Conservation (phyloP, 2,329 filamentous ascomycete species). For the Xylariaceae sp. region DNA sequence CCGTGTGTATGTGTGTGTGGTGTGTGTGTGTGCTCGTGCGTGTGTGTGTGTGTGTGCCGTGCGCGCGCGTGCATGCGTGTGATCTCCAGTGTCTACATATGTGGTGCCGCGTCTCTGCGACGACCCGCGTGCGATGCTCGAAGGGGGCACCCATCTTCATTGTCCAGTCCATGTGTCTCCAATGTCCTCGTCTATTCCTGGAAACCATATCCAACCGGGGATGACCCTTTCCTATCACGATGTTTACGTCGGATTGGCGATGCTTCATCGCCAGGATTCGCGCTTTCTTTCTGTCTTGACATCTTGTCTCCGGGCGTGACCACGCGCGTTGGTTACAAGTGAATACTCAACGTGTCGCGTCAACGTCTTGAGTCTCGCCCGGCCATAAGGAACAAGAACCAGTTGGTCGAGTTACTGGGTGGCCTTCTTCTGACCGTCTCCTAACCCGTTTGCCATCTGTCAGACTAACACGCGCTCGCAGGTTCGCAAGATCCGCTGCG, state of each 20-base stretch:
- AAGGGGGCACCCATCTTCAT: neutral
- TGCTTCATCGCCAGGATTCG: constrained; percentile 1
- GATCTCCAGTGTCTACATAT: neutral
- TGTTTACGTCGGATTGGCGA: neutral
- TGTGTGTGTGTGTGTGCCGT: neutral
- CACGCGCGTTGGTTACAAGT: constrained; percentile 11
- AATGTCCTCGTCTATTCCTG: neutral
- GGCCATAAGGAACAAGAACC: neutral
- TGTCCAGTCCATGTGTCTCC: neutral
- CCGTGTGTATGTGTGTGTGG: neutral
- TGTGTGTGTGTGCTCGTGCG: neutral
- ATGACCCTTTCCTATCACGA: neutral
- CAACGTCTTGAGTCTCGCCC: neutral
- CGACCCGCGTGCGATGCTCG: neutral
- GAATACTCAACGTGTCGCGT: constrained; percentile 4
- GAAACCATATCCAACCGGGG: neutral
- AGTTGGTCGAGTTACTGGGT: neutral
- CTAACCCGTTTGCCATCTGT: constrained; percentile 6
- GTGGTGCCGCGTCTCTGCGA: neutral
- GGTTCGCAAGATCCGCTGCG: constrained; percentile 84
- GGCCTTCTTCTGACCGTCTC: neutral
- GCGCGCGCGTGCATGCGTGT: neutral
- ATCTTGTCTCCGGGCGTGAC: neutral
- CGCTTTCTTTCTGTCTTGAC: neutral
- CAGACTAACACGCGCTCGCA: constrained; percentile 18